Conservation (phyloP, 1,139 yeast genomes). For the Blastobotrys illinoisensis region DNA sequence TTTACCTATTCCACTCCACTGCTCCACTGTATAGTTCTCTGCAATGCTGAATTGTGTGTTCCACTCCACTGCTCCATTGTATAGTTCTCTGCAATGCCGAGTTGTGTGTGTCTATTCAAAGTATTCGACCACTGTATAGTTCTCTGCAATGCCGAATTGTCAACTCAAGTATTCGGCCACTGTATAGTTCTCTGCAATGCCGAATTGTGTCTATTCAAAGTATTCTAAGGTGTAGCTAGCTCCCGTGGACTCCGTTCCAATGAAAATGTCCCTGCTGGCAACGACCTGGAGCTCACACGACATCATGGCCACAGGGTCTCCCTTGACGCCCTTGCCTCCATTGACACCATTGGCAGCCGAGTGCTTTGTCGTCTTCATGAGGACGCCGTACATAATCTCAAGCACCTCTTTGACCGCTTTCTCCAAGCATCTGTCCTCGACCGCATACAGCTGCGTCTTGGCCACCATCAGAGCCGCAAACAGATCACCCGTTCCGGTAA, state of each 20-base stretch:
- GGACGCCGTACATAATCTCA: constrained; percentile 25
- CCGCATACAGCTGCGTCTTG: constrained; percentile 23
- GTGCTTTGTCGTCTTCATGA: constrained; percentile 20
- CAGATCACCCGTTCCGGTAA: constrained; percentile 91
- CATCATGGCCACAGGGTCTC: constrained; percentile 27
- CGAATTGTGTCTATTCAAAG: background rate
- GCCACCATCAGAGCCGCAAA: constrained; percentile 72
- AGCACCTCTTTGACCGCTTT: constrained; percentile 24
- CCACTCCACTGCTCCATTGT: no score
- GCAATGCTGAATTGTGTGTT: no score
- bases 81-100: no score
- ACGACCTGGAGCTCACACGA: constrained; percentile 25
- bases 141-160: no score
- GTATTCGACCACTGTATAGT: no score
- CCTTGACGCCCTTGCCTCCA: constrained; percentile 19
- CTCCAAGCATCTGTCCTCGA: constrained; percentile 9
- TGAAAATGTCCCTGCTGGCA: constrained; percentile 20
- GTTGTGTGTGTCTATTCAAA: no score
- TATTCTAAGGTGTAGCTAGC: background rate
- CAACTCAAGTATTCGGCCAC: no score
- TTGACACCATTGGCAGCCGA: constrained; percentile 15
- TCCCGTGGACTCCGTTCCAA: constrained; percentile 6
- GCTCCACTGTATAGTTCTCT: no score
- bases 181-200: no score
- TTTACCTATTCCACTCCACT: background rate